These are phyloP conservation scores for Botryotinia convoluta DNA, from an alignment of 2,329 filamentous ascomycete species.

Conservation along the genomic window DNA sequence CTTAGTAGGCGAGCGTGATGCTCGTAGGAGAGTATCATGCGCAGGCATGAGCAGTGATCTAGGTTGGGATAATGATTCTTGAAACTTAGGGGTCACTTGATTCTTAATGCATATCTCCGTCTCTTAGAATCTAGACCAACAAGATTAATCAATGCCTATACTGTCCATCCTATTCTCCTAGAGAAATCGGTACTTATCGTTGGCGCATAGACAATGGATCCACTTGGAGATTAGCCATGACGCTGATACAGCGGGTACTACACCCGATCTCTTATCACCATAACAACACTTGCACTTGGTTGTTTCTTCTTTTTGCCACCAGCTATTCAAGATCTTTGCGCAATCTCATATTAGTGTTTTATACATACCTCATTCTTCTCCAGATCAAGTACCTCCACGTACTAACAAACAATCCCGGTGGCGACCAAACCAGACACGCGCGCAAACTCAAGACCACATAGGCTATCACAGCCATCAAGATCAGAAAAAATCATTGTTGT, in stretches of 20 bases:
- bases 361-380: not conserved
- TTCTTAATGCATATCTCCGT: not conserved
- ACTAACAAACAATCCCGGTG: not conserved
- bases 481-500: not conserved
- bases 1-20: too few relatives aligned
- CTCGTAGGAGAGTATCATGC: not conserved
- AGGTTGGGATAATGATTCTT: not conserved
- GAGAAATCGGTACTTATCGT: fast-evolving
- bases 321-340: not conserved
- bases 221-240: not conserved
- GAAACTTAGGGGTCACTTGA: not conserved
- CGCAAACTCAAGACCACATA: not conserved
- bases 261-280: fast-evolving
- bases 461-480: not conserved
- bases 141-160: fast-evolving
- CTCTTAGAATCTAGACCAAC: fast-evolving
- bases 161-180: fast-evolving
- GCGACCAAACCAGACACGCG: not conserved
- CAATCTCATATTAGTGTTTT: constrained; percentile 2
- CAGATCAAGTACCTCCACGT: not conserved
- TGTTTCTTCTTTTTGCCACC: fast-evolving
- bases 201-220: not conserved
- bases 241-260: not conserved
- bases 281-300: not conserved
- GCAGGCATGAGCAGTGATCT: not conserved